A percentile compares a stretch with the other conserved stretches of the same genome.
These are phyloP conservation scores for Globisporangium polare DNA, from an alignment of 352 stramenopile genomes.

Conservation along the genomic window DNA sequence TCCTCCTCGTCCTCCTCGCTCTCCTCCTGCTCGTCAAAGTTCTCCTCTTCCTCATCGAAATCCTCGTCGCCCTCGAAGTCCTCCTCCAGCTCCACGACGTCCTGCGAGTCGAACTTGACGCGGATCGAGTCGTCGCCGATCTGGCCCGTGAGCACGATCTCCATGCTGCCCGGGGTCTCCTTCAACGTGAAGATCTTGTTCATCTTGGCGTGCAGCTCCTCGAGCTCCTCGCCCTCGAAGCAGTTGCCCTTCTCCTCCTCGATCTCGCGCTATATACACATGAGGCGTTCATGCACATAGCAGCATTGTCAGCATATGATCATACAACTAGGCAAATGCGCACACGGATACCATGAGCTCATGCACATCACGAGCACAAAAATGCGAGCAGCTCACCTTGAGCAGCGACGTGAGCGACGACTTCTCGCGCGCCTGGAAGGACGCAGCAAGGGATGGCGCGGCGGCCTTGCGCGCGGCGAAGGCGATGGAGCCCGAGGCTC, in stretches of 20 bases:
- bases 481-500: slow-evolving; percentile 19
- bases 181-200: slow-evolving; percentile 60
- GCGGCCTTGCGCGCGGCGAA: slow-evolving; percentile 12
- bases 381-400: slow-evolving; percentile 18
- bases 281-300: not conserved
- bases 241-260: slow-evolving; percentile 83
- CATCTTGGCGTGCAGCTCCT: slow-evolving; percentile 64
- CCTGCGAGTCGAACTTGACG: slow-evolving; percentile 81
- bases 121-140: slow-evolving; percentile 52
- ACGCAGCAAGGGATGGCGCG: slow-evolving; percentile 19
- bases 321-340: not conserved
- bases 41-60: slow-evolving; percentile 31
- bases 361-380: not conserved
- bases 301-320: not conserved
- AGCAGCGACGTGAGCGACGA: slow-evolving; percentile 38
- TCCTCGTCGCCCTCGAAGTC: slow-evolving; percentile 57
- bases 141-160: slow-evolving; percentile 54
- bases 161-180: slow-evolving; percentile 60
- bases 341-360: not conserved
- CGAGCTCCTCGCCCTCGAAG: slow-evolving; percentile 70
- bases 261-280: slow-evolving; percentile 50
- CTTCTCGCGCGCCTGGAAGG: slow-evolving; percentile 55
- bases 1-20: slow-evolving; percentile 48
- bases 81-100: slow-evolving; percentile 65
- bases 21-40: slow-evolving; percentile 28